Evolutionary conservation across 2,329 filamentous ascomycete genomes (phyloP).

Genomic region (Neophaeococcomyces mojaviensis): DNA sequence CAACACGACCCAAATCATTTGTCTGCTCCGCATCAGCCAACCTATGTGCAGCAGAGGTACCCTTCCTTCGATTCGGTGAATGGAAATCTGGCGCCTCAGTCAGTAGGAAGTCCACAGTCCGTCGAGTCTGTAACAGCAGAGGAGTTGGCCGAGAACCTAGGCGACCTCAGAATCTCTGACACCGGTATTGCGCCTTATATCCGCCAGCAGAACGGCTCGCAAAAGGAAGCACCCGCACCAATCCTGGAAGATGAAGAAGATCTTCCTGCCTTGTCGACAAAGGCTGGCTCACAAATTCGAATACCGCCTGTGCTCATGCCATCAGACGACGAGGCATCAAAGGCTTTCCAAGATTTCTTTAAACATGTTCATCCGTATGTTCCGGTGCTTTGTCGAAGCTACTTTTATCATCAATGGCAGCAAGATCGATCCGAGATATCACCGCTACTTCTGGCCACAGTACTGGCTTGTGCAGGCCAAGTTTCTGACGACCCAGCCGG

Average conservation of each 20-base stretch:
- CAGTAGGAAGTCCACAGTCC: constrained; percentile 11
- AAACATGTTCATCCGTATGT: constrained; percentile 85
- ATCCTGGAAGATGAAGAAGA: constrained; percentile 57
- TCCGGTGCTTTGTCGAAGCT: constrained; percentile 73
- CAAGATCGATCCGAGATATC: constrained; percentile 76
- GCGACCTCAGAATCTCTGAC: constrained; percentile 79
- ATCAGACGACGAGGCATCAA: constrained; percentile 68
- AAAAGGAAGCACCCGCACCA: constrained; percentile 47
- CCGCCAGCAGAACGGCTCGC: constrained; percentile 51
- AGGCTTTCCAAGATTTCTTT: constrained; percentile 89
- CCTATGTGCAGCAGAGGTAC: constrained; percentile 1
- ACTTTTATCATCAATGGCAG: constrained; percentile 87
- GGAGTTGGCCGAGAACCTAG: constrained; percentile 71
- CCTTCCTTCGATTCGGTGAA: constrained; percentile 4
- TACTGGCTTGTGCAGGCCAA: constrained; percentile 82
- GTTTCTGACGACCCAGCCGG: constrained; percentile 76
- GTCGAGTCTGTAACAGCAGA: constrained; percentile 58
- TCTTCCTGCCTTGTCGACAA: constrained; percentile 58
- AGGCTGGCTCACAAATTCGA: constrained; percentile 68
- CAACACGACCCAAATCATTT: not conserved
- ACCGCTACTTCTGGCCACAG: constrained; percentile 76
- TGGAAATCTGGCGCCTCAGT: not conserved
- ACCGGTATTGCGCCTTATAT: constrained; percentile 84
- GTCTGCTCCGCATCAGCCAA: not conserved
- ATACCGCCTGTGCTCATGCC: constrained; percentile 94